phyloP scores from a whole-genome alignment of 2,329 filamentous ascomycete species.

The Colletotrichum tropicicola region DNA sequence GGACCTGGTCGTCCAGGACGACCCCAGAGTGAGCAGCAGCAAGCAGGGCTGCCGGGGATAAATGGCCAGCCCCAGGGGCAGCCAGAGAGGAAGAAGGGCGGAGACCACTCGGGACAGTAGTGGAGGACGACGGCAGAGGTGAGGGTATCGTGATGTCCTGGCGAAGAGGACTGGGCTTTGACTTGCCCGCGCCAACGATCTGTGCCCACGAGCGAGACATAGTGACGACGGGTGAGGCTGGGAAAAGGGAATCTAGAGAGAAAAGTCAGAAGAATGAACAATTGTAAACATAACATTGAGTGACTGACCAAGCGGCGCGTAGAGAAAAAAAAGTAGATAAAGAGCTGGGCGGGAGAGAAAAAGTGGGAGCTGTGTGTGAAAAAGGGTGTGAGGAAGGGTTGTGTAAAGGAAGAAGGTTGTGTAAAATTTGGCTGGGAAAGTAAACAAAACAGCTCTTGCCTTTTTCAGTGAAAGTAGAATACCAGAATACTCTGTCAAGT shows the following conservation, averaged over 20 bases:
- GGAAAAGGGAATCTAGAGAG: neutral
- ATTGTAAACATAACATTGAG: no score
- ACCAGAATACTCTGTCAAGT: no score
- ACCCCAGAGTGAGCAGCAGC: neutral
- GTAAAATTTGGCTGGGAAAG: no score
- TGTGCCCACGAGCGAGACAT: constrained; percentile 18
- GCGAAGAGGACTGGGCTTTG: neutral
- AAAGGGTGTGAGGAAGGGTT: no score
- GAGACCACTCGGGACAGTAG: neutral
- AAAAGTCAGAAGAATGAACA: no score
- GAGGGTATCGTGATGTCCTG: neutral
- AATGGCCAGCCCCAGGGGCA: neutral
- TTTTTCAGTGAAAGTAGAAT: no score
- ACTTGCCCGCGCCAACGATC: neutral
- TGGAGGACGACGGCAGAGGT: neutral
- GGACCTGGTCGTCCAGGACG: neutral
- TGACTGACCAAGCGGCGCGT: no score
- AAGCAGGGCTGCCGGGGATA: neutral
- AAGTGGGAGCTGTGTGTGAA: no score
- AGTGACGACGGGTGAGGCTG: neutral
- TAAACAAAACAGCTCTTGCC: no score
- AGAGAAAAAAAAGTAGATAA: neutral
- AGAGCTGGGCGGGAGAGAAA: no score
- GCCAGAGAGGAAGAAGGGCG: neutral
- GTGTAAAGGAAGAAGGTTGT: no score